These are phyloP conservation scores for Decorospora gaudefroyi DNA, from an alignment of 2,329 filamentous ascomycete genomes.

Conservation along the genomic window DNA sequence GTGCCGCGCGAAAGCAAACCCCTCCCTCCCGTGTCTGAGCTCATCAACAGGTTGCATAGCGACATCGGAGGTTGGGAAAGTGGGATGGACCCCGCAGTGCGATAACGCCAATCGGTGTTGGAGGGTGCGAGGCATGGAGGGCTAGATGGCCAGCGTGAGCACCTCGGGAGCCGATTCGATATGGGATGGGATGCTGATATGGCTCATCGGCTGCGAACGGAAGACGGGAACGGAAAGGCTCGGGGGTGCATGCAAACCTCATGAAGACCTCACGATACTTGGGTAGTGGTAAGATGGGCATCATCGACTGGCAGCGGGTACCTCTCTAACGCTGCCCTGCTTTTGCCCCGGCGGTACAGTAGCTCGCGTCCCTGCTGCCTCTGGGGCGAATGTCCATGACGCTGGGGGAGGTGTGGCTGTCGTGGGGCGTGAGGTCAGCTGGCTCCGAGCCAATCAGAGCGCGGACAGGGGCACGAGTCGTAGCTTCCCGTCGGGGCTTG, in stretches of 20 bases:
- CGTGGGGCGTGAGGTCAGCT: slow-evolving; percentile 16
- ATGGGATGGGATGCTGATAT: slow-evolving; percentile 16
- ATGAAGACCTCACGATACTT: too few species aligned
- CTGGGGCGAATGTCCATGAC: slow-evolving; percentile 17
- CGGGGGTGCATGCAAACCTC: too few species aligned
- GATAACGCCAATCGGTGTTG: slow-evolving; percentile 43
- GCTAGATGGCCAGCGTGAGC: slow-evolving; percentile 24
- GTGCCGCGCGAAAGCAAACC: slow-evolving; percentile 1
- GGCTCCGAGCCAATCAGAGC: slow-evolving; percentile 22
- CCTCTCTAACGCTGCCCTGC: slow-evolving; percentile 15
- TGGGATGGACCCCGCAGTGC: slow-evolving; percentile 29
- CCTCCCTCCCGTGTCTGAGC: slow-evolving; percentile 10
- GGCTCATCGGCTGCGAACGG: slow-evolving; percentile 39
- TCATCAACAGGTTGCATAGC: slow-evolving; percentile 19
- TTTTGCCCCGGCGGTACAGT: slow-evolving; percentile 2
- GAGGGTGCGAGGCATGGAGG: slow-evolving; percentile 34
- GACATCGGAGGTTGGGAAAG: slow-evolving; percentile 35
- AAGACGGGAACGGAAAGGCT: slow-evolving; percentile 12
- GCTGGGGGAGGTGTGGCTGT: slow-evolving; percentile 13
- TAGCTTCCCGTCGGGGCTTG: slow-evolving; percentile 21
- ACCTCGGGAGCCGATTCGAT: slow-evolving; percentile 12
- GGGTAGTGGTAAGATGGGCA: too few species aligned
- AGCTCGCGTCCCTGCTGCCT: slow-evolving; percentile 14
- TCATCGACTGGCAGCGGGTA: background rate
- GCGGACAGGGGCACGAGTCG: slow-evolving; percentile 19